These are phyloP conservation scores for Quercus suber DNA, from an alignment of 306 rosid species.

Conservation along the genomic window DNA sequence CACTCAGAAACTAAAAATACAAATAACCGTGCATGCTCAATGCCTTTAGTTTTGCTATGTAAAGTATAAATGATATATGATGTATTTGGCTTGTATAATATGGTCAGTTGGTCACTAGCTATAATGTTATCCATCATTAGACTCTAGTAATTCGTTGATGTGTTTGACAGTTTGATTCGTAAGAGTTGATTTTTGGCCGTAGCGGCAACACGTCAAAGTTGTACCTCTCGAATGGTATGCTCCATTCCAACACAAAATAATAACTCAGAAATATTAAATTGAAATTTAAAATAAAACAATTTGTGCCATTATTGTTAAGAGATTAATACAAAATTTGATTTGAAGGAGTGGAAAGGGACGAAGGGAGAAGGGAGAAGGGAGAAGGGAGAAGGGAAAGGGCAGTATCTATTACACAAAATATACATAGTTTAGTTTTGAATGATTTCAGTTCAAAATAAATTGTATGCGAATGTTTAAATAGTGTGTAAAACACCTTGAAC, in stretches of 20 bases:
- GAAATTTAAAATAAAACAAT: background rate
- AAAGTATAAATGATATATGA: conserved; percentile 20
- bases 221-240: background rate
- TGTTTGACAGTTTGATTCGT: conserved; percentile 15
- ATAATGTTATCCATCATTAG: conserved; percentile 13
- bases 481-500: no score
- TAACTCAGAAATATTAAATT: background rate
- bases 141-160: background rate
- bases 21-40: conserved; percentile 13
- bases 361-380: conserved; percentile 17
- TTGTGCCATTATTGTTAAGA: background rate
- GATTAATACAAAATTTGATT: no score
- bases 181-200: background rate
- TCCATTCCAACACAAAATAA: background rate
- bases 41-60: conserved; percentile 16
- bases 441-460: no score
- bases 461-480: no score
- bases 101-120: background rate
- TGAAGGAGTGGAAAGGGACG: no score
- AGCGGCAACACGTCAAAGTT: conserved; percentile 13
- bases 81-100: conserved; percentile 9
- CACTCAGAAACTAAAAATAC: no score
- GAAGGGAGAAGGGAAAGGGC: conserved; percentile 22
- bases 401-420: no score
- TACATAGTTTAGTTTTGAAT: no score